These are phyloP conservation scores for Endocalyx cinctus DNA, from an alignment of 2,329 filamentous ascomycete species.

Conservation along the genomic window DNA sequence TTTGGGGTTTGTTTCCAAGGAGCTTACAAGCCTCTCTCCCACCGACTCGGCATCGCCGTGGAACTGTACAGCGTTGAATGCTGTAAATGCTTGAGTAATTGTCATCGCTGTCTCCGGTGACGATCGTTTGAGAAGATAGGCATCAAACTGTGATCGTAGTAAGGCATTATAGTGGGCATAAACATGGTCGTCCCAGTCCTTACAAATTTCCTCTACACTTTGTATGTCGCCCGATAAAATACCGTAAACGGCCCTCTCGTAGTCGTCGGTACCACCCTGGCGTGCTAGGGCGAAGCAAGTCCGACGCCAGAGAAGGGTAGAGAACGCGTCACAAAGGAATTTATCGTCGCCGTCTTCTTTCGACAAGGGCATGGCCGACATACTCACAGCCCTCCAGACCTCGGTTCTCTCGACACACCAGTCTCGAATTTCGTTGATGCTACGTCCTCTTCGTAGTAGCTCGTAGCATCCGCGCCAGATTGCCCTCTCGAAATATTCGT, in stretches of 20 bases:
- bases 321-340: conserved; percentile 37
- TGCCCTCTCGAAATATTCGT: conserved; percentile 83
- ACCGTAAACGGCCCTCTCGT: conserved; percentile 87
- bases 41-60: conserved; percentile 51
- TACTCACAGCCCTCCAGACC: conserved; percentile 79
- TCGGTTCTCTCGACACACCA: conserved; percentile 86
- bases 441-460: conserved; percentile 79
- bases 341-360: conserved; percentile 39
- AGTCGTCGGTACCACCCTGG: conserved; percentile 65
- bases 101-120: conserved; percentile 48
- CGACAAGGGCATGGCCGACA: conserved; percentile 67
- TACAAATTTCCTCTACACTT: conserved; percentile 72
- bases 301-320: conserved; percentile 66
- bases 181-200: conserved; percentile 79
- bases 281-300: conserved; percentile 71
- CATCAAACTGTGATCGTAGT: conserved; percentile 73
- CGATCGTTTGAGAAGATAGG: conserved; percentile 56
- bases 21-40: conserved; percentile 55
- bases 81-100: conserved; percentile 54
- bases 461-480: conserved; percentile 95
- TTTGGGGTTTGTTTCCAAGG: conserved; percentile 51
- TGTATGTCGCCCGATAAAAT: conserved; percentile 79
- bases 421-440: conserved; percentile 67
- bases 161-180: conserved; percentile 87
- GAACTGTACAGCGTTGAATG: conserved; percentile 61